These are phyloP conservation scores for Fennellomyces sp. DNA, from an alignment of 371 early-diverging fungal species.

Conservation along the genomic window DNA sequence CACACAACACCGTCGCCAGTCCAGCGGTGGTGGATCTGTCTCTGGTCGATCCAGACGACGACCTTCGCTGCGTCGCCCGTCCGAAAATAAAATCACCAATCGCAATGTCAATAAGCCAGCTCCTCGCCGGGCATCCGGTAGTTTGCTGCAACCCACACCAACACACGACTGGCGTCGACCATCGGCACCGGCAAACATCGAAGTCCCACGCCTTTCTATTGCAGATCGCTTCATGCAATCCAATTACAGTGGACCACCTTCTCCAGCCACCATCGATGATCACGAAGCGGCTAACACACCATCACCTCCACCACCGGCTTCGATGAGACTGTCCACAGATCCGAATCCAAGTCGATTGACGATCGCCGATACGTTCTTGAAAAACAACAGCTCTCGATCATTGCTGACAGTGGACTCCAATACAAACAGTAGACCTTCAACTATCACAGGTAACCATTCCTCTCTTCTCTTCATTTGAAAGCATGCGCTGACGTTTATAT, in stretches of 20 bases:
- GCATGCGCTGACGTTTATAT: too few relatives aligned
- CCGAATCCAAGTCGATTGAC: conserved; percentile 30
- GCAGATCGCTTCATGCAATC: conserved; percentile 43
- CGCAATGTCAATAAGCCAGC: background rate
- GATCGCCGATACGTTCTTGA: conserved; percentile 40
- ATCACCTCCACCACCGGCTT: conserved; percentile 2
- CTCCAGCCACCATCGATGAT: conserved; percentile 1
- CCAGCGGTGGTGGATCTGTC: background rate
- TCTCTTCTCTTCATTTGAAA: background rate
- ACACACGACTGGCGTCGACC: conserved; percentile 8
- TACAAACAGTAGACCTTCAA: background rate
- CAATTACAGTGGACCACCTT: conserved; percentile 4
- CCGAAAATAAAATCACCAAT: conserved; percentile 7
- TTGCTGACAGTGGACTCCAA: background rate
- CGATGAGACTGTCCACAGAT: background rate
- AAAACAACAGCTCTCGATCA: conserved; percentile 3
- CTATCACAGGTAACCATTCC: background rate
- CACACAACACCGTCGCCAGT: background rate
- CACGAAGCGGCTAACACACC: background rate
- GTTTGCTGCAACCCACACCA: background rate
- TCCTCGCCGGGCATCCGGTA: conserved; percentile 5
- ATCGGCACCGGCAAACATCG: conserved; percentile 9
- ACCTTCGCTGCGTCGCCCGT: conserved; percentile 7
- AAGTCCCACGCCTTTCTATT: conserved; percentile 22
- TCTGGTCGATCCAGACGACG: conserved; percentile 2